Base-by-base conservation (phyloP, 2,329 filamentous ascomycete species). In the Calonectria hawksworthii region DNA sequence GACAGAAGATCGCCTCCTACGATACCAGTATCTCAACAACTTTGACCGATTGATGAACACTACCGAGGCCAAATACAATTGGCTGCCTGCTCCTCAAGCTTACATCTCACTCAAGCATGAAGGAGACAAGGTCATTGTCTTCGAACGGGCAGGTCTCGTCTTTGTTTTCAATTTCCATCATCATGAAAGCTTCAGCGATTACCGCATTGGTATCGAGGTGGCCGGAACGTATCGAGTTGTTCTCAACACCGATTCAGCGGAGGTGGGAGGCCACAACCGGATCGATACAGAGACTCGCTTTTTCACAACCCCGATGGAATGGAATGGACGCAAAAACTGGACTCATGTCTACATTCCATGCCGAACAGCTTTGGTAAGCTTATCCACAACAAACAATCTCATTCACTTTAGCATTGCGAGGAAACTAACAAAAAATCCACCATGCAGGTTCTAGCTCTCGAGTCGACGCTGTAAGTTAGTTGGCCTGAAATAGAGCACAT, bases 131-230 rank as follows among this genome's bases (percentile, higher is more conserved):
- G 93, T 99, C 54, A 92, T 99, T 77, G 96, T 98, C 4, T 99
- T 98, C 84, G 97, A 99, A 88, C 92, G 97, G 38, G 97, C 93
- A 1, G 96, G 96, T 0, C 87, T 98, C 73, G 89, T 99, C 14
- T 99, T 96, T 89, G 90, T 98, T 80, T 99, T 99, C 90, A 99
- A 99, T 87, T 98, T 99, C 89, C 93, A 99, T 83, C 93, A 95
- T 0, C 92, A 91, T 34, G 87, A 93, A 79, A 98, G 95, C 85
- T 99, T 94, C 86, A 93, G 93, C 14, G 97, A 99, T 86, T 99
- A 98, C 84, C 92, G 96, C 47, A 93, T 99, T 61, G 97, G 97
- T 23, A 90, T 99, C 50, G 95, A 99, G 67, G 89, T 92, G 26
- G 87, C 94, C 4, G 97, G 97, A 50, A 98, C 95, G 1, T 99